These are phyloP conservation scores for Naganishia antarctica DNA, from an alignment of 768 basidiomycete genomes.

Conservation along the genomic window DNA sequence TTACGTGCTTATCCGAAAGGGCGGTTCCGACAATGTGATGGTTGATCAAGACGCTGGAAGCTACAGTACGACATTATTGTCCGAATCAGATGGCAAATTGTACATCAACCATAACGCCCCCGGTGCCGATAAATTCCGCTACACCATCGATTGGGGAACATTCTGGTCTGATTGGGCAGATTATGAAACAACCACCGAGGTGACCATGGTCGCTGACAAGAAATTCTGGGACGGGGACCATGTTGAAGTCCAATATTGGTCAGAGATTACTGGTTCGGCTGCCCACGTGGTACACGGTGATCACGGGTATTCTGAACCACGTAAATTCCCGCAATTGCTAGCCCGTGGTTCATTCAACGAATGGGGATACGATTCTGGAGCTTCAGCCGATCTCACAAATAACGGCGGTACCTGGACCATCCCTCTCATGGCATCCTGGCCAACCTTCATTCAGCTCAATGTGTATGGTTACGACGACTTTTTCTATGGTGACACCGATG, in stretches of 20 bases:
- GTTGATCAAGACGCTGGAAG: slow-evolving; percentile 74
- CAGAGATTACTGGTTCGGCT: slow-evolving; percentile 59
- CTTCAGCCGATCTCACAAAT: slow-evolving; percentile 61
- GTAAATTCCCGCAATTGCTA: slow-evolving; percentile 80
- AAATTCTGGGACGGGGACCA: slow-evolving; percentile 77
- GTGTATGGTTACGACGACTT: slow-evolving; percentile 86
- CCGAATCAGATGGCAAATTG: slow-evolving; percentile 60
- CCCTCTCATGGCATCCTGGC: slow-evolving; percentile 80
- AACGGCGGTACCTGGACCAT: slow-evolving; percentile 29
- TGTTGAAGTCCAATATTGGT: slow-evolving; percentile 89
- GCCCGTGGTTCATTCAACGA: slow-evolving; percentile 83
- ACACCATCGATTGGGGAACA: slow-evolving; percentile 77
- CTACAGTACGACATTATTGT: slow-evolving; percentile 58
- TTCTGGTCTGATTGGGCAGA: slow-evolving; percentile 75
- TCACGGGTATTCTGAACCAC: slow-evolving; percentile 57
- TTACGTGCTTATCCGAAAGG: slow-evolving; percentile 76
- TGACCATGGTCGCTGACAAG: slow-evolving; percentile 55
- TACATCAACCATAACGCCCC: slow-evolving; percentile 73
- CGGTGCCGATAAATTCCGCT: slow-evolving; percentile 82
- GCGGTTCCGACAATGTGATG: slow-evolving; percentile 67
- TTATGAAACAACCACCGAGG: slow-evolving; percentile 69
- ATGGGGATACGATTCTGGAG: slow-evolving; percentile 86
- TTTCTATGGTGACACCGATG: slow-evolving; percentile 86
- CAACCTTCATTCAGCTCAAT: slow-evolving; percentile 81
- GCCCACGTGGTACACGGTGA: slow-evolving; percentile 74